Conservation (phyloP, 2,329 filamentous ascomycete species). For the Neonectria ditissima region DNA sequence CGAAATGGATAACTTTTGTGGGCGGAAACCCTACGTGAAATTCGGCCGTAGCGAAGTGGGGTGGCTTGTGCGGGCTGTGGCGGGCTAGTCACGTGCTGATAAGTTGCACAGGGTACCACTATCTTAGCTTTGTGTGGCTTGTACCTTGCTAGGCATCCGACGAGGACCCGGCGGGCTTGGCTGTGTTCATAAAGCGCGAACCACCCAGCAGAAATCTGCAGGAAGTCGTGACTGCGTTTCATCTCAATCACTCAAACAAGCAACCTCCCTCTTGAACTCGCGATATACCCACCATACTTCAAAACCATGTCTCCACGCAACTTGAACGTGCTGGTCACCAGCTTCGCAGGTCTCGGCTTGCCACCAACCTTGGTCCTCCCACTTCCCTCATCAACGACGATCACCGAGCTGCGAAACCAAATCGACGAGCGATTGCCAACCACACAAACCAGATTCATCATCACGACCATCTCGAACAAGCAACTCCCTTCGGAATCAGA, state of each 20-base stretch:
- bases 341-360: conserved; percentile 84
- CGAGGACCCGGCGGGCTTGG: conserved; percentile 1
- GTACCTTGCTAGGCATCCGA: conserved; percentile 4
- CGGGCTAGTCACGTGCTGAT: conserved; percentile 50
- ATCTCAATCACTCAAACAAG: conserved; percentile 4
- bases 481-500: conserved; percentile 69
- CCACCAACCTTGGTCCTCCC: conserved; percentile 87
- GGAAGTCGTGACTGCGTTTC: neutral
- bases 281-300: neutral
- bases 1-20: conserved; percentile 61
- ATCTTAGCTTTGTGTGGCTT: conserved; percentile 31
- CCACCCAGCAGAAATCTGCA: neutral
- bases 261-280: neutral
- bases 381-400: conserved; percentile 71
- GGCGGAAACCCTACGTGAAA: conserved; percentile 57
- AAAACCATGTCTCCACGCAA: conserved; percentile 65
- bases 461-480: conserved; percentile 86
- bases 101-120: conserved; percentile 35
- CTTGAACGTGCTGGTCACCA: conserved; percentile 86
- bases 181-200: neutral
- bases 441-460: conserved; percentile 71
- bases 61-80: conserved; percentile 46
- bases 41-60: conserved; percentile 51
- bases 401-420: conserved; percentile 73
- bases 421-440: conserved; percentile 72